Evolutionary conservation across 1,139 yeast genomes (phyloP).

Genomic region (Diutina ranongensis): DNA sequence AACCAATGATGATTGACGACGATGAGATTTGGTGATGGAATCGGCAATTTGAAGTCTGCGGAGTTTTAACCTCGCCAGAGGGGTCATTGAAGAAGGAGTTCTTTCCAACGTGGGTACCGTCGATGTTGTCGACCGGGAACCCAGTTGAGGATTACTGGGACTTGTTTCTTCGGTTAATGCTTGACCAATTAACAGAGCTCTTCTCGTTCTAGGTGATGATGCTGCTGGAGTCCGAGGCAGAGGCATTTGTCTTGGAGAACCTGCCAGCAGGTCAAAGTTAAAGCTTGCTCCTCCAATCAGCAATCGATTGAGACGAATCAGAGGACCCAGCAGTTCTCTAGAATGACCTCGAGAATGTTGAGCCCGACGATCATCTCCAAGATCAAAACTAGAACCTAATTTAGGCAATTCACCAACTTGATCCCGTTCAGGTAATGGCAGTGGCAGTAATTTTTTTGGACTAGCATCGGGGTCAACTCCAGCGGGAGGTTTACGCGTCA

Average conservation of each 20-base stretch:
- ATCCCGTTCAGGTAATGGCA: not conserved
- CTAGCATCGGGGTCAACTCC: not conserved
- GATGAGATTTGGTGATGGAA: not conserved
- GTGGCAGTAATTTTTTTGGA: not conserved
- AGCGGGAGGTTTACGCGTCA: not conserved
- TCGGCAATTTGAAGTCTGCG: constrained; percentile 5
- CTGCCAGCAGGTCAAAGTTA: not conserved
- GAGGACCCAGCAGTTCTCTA: constrained; percentile 1
- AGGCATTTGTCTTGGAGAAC: not conserved
- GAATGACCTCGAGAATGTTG: constrained; percentile 1
- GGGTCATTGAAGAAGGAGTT: constrained; percentile 2
- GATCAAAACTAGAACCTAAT: not conserved
- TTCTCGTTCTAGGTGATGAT: not conserved
- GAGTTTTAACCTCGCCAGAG: constrained; percentile 3
- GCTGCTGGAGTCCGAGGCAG: not conserved
- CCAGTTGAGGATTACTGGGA: not conserved
- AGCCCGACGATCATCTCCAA: not conserved
- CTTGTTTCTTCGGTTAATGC: not conserved
- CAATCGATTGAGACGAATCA: constrained; percentile 4
- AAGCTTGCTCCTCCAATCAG: constrained; percentile 2
- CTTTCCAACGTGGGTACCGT: not conserved
- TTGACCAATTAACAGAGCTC: not conserved
- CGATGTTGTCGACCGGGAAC: too few relatives aligned
- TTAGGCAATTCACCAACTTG: not conserved
- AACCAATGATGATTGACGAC: not conserved